These are phyloP conservation scores for Inga laurina DNA, from an alignment of 306 rosid genomes.

Conservation along the genomic window DNA sequence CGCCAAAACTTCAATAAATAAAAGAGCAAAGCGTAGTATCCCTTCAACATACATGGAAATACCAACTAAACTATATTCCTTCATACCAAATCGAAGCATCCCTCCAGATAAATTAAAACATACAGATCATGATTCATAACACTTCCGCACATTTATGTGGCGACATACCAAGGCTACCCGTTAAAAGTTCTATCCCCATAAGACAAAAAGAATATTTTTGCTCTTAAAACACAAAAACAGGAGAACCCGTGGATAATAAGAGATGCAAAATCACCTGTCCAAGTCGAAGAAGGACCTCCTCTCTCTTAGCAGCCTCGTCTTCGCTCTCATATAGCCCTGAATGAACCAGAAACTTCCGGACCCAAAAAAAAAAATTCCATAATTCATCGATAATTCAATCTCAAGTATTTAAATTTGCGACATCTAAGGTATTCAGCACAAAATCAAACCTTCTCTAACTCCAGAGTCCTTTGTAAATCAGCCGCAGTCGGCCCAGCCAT, in stretches of 20 bases:
- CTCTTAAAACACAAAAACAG: not conserved
- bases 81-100: not conserved
- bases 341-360: slow-evolving; percentile 49
- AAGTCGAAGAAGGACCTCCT: slow-evolving; percentile 58
- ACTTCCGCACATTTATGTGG: not conserved
- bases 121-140: not conserved
- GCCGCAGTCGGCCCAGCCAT: slow-evolving; percentile 55
- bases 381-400: not conserved
- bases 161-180: not conserved
- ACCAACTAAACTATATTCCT: not conserved
- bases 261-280: slow-evolving; percentile 40
- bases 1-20: not conserved
- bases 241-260: not conserved
- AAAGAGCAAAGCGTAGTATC: not conserved
- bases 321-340: slow-evolving; percentile 67
- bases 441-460: slow-evolving; percentile 65
- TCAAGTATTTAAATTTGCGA: not conserved
- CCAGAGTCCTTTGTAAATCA: slow-evolving; percentile 51
- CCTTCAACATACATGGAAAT: not conserved
- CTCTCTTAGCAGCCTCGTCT: slow-evolving; percentile 67
- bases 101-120: slow-evolving; percentile 3
- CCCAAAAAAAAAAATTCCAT: slow-evolving; percentile 13
- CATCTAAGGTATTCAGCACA: not conserved
- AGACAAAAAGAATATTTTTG: no score
- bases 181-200: not conserved